Base-by-base conservation (phyloP, 1,284 basidiomycete species). In the Fomitopsis palustris region DNA sequence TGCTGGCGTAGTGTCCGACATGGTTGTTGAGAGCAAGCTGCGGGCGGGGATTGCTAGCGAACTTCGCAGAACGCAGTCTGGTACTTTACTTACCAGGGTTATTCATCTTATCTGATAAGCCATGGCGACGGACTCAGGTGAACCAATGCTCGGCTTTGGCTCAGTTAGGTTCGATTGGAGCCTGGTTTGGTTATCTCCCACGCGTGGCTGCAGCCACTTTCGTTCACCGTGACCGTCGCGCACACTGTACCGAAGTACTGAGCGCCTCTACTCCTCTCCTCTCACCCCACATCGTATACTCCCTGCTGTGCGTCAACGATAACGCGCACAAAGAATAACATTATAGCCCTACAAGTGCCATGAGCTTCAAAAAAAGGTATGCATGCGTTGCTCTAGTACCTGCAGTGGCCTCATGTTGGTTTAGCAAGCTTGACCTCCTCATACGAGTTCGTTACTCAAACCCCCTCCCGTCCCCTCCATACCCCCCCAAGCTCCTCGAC, bases 371-470 rank as follows among this genome's bases (percentile, higher is more conserved):
- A 58, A 69, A 69, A 42, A 63, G 64, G 67, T 65, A 35, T 41
- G 62, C 27, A 3, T 21, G 12, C 29, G 37, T 35, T 42, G 25
- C 38, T 17, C 6, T 2, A 37, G 7, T 41, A 10, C 27, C 17
- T 5, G 29, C 14, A 4, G 7, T n/a, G 10, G n/a, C 16, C 12
- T 52, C 45, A 29, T 14, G 25, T 21, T 17, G 21, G 19, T 29
- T 21, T 74, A 81, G 85, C 63, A 93, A 93, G 76, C 79, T 93
- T 52, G 95, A 97, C 74, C 84, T 98, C 39, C 80, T 97, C 57
- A 92, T 96, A 57, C 87, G 93, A 58, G 94, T 96, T 29, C 90
- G 96, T 17, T 97, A 95, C 74, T 84, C 88, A 53, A 96, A 98
- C 76, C 94, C 94, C 3, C 84, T 98, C 3, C 95, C 95, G 2